Conservation (phyloP, 768 basidiomycete species). For the Mycena chlorophos region DNA sequence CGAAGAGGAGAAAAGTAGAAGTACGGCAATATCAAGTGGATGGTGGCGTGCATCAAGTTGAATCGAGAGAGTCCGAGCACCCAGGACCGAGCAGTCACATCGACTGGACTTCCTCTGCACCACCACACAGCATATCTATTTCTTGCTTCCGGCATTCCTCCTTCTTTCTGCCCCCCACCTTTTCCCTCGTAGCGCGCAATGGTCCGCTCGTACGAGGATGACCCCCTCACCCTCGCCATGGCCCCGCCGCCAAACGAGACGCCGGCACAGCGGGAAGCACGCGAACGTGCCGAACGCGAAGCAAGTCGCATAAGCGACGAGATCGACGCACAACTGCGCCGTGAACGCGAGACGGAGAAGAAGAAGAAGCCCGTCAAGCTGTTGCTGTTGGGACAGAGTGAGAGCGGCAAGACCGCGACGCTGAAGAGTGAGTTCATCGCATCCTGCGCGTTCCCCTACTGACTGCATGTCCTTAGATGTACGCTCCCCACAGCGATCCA, state of each 20-base stretch:
- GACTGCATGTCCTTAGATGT: conserved; percentile 15
- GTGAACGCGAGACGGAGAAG: conserved; percentile 57
- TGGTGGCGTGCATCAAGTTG: not conserved
- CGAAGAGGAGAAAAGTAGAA: not conserved
- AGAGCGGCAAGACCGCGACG: conserved; percentile 80
- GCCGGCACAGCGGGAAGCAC: conserved; percentile 49
- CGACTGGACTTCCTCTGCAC: too few relatives aligned
- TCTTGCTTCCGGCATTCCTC: not conserved
- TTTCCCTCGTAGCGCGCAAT: conserved; percentile 10
- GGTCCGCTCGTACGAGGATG: conserved; percentile 46
- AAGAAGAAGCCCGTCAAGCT: conserved; percentile 72
- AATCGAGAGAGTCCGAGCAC: not conserved
- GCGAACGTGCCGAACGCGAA: conserved; percentile 62
- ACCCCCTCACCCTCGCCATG: conserved; percentile 61
- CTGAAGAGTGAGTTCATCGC: conserved; percentile 54
- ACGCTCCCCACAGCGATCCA: not conserved
- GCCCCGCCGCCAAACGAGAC: conserved; percentile 69
- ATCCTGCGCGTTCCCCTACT: conserved; percentile 8
- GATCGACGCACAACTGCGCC: conserved; percentile 73
- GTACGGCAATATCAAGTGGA: not conserved
- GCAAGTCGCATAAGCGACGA: conserved; percentile 66
- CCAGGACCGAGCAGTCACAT: not conserved
- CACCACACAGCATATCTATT: not conserved
- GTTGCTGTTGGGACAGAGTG: conserved; percentile 62
- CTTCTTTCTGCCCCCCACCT: conserved; percentile 2